Conservation (phyloP, 2,329 filamentous ascomycete genomes). For the Lachnellula occidentalis region DNA sequence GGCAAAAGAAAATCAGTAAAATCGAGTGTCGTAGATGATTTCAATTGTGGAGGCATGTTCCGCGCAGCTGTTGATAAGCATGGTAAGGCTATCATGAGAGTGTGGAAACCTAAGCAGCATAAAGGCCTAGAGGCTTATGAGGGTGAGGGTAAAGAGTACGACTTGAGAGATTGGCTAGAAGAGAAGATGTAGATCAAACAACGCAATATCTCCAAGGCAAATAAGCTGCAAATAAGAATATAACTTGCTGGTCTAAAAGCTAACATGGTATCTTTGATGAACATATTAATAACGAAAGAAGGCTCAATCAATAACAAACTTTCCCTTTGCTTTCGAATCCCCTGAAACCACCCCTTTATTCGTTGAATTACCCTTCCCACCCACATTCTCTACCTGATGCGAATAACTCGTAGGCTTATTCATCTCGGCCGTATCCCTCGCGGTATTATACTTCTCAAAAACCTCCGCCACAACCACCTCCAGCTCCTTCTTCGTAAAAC, state of each 20-base stretch:
- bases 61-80: constrained; percentile 67
- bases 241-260: not conserved
- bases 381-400: constrained; percentile 14
- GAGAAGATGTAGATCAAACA: constrained; percentile 13
- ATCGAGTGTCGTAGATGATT: constrained; percentile 63
- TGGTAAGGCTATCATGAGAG: constrained; percentile 51
- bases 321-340: constrained; percentile 2
- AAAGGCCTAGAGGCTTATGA: constrained; percentile 28
- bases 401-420: constrained; percentile 23
- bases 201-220: not conserved
- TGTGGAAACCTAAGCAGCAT: constrained; percentile 41
- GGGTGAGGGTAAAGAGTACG: constrained; percentile 29
- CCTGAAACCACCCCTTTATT: not conserved
- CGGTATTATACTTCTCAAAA: constrained; percentile 24
- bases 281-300: not conserved
- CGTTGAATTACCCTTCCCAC: not conserved
- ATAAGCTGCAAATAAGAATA: not conserved
- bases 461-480: constrained; percentile 20
- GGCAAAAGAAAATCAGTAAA: constrained; percentile 37
- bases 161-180: constrained; percentile 26
- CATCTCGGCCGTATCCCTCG: constrained; percentile 26
- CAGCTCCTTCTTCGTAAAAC: constrained; percentile 16
- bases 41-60: constrained; percentile 86
- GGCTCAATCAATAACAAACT: constrained; percentile 10
- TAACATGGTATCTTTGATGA: not conserved